Conservation (phyloP, 2,329 filamentous ascomycete species). For the Alternaria atra region DNA sequence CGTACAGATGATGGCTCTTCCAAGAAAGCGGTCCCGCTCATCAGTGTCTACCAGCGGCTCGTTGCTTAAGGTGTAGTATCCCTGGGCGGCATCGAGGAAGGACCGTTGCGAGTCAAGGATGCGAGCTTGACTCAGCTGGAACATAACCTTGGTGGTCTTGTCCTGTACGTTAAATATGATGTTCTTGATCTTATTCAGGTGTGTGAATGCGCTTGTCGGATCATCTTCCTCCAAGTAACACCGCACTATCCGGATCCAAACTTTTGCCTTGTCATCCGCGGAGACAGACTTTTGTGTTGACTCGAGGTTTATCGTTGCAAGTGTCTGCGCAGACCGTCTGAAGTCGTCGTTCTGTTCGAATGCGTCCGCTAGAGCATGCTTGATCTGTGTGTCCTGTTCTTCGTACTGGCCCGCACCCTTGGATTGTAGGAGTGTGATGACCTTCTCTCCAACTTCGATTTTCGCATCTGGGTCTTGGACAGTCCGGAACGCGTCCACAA, state of each 20-base stretch:
- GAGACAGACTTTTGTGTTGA: slow-evolving; percentile 84
- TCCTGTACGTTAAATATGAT: slow-evolving; percentile 82
- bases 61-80: slow-evolving; percentile 88
- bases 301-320: slow-evolving; percentile 88
- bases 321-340: slow-evolving; percentile 75
- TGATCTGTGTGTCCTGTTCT: slow-evolving; percentile 82
- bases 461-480: slow-evolving; percentile 71
- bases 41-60: slow-evolving; percentile 81
- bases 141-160: slow-evolving; percentile 79
- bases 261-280: slow-evolving; percentile 80
- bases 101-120: slow-evolving; percentile 90
- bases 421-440: slow-evolving; percentile 73
- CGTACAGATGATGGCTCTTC: slow-evolving; percentile 88
- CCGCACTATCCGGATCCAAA: slow-evolving; percentile 94
- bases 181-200: slow-evolving; percentile 95
- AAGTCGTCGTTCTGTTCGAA: slow-evolving; percentile 87
- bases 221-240: slow-evolving; percentile 96
- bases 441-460: slow-evolving; percentile 77
- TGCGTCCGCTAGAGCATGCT: slow-evolving; percentile 82
- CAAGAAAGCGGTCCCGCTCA: slow-evolving; percentile 84
- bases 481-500: slow-evolving; percentile 69
- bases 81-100: slow-evolving; percentile 86
- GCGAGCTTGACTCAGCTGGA: slow-evolving; percentile 89
- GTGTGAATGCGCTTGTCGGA: slow-evolving; percentile 81
- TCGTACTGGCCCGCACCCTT: slow-evolving; percentile 75